These are phyloP conservation scores for Phalaenopsis aphrodite DNA, from an alignment of 106 monocot genomes.

Conservation along the genomic window DNA sequence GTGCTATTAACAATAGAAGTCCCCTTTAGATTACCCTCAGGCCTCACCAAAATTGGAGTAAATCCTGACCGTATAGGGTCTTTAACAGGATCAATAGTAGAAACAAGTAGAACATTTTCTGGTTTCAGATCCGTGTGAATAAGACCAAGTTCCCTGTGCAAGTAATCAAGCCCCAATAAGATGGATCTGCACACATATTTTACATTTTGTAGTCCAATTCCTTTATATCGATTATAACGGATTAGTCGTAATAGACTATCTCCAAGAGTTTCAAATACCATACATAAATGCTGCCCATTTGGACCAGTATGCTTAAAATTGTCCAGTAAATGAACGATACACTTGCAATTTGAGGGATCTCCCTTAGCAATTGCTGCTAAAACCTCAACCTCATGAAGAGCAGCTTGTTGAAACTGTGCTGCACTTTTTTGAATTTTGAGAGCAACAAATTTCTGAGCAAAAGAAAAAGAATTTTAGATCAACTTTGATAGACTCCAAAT, in stretches of 20 bases:
- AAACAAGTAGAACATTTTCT: constrained; percentile 84
- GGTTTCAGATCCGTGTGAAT: constrained; percentile 91
- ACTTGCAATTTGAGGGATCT: constrained; percentile 65
- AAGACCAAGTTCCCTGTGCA: constrained; percentile 70
- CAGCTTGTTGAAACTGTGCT: constrained; percentile 62
- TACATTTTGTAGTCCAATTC: constrained; percentile 64
- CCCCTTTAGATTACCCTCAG: constrained; percentile 44
- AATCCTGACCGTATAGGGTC: constrained; percentile 64
- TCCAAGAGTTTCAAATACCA: constrained; percentile 77
- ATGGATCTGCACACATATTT: constrained; percentile 64
- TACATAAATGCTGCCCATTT: constrained; percentile 80
- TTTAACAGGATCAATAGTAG: constrained; percentile 79
- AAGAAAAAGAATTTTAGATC: not conserved
- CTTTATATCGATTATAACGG: constrained; percentile 67
- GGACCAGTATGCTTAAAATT: constrained; percentile 85
- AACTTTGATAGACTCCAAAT: not conserved
- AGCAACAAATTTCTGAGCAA: constrained; percentile 70
- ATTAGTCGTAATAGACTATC: constrained; percentile 82
- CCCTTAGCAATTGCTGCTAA: constrained; percentile 66
- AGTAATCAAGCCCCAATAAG: constrained; percentile 72
- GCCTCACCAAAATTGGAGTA: constrained; percentile 64
- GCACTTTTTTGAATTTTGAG: constrained; percentile 96
- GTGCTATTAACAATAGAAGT: constrained; percentile 18
- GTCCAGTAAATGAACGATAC: constrained; percentile 52
- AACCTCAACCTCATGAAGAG: constrained; percentile 76